These are phyloP conservation scores for Tylopilus balloui DNA, from an alignment of 768 basidiomycete species.

Conservation along the genomic window DNA sequence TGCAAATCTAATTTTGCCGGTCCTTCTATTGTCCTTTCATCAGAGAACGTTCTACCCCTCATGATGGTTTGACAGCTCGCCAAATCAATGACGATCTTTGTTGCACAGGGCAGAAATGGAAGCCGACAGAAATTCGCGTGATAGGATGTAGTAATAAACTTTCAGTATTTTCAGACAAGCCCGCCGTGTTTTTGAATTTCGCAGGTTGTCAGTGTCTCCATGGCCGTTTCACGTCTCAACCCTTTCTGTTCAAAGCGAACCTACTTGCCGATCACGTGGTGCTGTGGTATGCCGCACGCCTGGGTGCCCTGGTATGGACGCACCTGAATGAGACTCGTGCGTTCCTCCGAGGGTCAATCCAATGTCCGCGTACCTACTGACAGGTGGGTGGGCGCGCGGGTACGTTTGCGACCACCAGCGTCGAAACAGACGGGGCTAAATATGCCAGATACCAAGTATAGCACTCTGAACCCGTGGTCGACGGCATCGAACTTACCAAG, in stretches of 20 bases:
- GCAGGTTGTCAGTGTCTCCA: slow-evolving; percentile 21
- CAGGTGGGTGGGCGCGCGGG: slow-evolving; percentile 4
- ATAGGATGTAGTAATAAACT: slow-evolving; percentile 7
- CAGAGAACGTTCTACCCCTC: slow-evolving; percentile 1
- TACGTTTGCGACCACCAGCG: slow-evolving; percentile 7
- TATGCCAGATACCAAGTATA: slow-evolving; percentile 17
- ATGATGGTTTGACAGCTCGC: slow-evolving; percentile 12
- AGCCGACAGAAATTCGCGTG: slow-evolving; percentile 9
- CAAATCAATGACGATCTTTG: slow-evolving; percentile 16
- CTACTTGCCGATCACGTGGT: slow-evolving; percentile 29
- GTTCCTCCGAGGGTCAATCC: slow-evolving; percentile 6
- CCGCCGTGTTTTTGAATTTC: slow-evolving; percentile 11
- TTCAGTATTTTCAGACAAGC: slow-evolving; percentile 4
- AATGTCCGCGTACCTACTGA: slow-evolving; percentile 15
- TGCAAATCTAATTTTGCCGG: slow-evolving; percentile 19
- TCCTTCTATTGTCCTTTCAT: slow-evolving; percentile 13
- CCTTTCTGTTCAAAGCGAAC: slow-evolving; percentile 17
- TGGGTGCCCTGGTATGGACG: not conserved
- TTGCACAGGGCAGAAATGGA: slow-evolving; percentile 23
- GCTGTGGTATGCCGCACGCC: slow-evolving; percentile 4
- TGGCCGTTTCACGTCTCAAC: slow-evolving; percentile 24
- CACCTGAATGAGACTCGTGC: not conserved
- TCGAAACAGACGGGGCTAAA: slow-evolving; percentile 2
- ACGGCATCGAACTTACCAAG: slow-evolving; percentile 12
- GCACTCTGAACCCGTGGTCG: slow-evolving; percentile 2